Evolutionary conservation across 2,329 filamentous ascomycete species (phyloP), one percentile per base, ranked within the genome.

Genomic region (Periglandula ipomoeae): DNA sequence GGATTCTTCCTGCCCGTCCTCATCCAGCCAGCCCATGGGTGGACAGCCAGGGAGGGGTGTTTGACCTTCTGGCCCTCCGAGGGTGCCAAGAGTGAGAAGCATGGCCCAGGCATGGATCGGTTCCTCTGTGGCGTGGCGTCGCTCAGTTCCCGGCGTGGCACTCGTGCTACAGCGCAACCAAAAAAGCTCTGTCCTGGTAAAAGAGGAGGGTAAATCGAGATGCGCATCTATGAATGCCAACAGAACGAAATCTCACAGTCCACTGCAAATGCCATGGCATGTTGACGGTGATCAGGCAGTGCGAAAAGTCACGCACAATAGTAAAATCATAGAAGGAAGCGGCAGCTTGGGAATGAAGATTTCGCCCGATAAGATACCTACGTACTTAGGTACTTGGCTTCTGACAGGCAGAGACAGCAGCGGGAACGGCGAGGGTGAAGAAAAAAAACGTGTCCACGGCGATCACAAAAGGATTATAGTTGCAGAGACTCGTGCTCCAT

Each of bases 121-220:
- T 37, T 26, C 38, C 8, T 23, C 26, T 17, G 23, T 46, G 44
- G 44, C 34, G 37, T 47, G 17, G 30, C 37, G 19, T 32, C 39
- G 40, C 37, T 17, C 22, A 42, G 20, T 38, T 47, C 23, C 35
- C 35, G 35, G 44, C 35, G 34, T 47, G 23, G 34, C 44, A 47
- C 35, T 39, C 17, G 23, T 32, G 19, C 24, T 38, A 46, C 37
- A 26, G 35, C 22, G 17, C 44, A 46, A 23, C 24, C n/a, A 41
- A 23, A 39, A 11, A 15, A 32, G 15, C 30, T 32, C n/a, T n/a
- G n/a, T n/a, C n/a, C n/a, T n/a, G n/a, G n/a, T n/a, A n/a, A n/a
- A n/a, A 32, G 30, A 32, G 30, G 30, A 32, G 9, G 15, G 30
- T 11, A 32, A 32, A 32, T 32, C 30, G 30, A 3, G 30, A 10